A percentile compares a stretch with the other conserved stretches of the same genome.
Conservation (phyloP, 2,329 filamentous ascomycete genomes). For the Alternaria metachromatica region DNA sequence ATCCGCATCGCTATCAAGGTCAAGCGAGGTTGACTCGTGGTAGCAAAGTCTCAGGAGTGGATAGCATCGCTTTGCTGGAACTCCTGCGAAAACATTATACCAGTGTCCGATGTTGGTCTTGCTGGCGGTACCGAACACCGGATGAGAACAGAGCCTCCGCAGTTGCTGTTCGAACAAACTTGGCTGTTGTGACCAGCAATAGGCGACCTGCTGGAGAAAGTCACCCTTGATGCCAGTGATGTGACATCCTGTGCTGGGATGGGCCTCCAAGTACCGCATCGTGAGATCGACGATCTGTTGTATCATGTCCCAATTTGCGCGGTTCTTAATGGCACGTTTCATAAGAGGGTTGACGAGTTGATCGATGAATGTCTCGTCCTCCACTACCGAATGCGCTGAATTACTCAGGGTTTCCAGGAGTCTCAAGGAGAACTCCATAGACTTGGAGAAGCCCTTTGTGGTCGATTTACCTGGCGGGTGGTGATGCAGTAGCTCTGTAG, state of each 20-base stretch:
- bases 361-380: conserved; percentile 16
- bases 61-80: conserved; percentile 22
- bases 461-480: conserved; percentile 13
- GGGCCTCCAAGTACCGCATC: conserved; percentile 21
- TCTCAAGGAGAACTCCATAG: conserved; percentile 36
- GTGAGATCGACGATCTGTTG: conserved; percentile 26
- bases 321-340: conserved; percentile 28
- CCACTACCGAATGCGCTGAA: background rate
- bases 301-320: conserved; percentile 14
- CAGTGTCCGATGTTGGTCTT: background rate
- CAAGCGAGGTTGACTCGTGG: conserved; percentile 9
- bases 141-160: conserved; percentile 5
- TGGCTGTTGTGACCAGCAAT: conserved; percentile 33
- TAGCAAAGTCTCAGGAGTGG: conserved; percentile 27
- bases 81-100: conserved; percentile 7
- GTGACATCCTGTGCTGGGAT: conserved; percentile 12
- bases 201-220: conserved; percentile 26
- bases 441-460: conserved; percentile 25
- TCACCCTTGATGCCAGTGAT: conserved; percentile 11
- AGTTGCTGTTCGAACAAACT: conserved; percentile 28
- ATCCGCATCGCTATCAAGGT: conserved; percentile 27
- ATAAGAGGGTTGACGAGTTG: conserved; percentile 30
- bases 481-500: conserved; percentile 12
- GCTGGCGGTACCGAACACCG: background rate
- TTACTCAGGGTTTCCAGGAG: conserved; percentile 20